Conservation (phyloP, 1,284 basidiomycete genomes). For the Retiboletus flavoniger region DNA sequence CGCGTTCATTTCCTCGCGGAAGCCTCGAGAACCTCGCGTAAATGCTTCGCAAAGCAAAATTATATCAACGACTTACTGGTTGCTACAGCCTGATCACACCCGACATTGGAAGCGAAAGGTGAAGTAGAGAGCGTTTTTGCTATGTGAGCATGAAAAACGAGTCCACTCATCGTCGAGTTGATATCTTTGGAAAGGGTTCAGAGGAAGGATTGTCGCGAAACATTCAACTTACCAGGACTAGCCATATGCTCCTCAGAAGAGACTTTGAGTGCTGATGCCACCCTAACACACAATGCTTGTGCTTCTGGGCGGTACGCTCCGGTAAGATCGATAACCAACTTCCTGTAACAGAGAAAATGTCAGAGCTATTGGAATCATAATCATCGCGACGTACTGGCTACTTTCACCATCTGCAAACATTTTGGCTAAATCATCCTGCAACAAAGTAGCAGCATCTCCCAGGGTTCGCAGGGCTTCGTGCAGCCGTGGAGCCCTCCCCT, state of each 20-base stretch:
- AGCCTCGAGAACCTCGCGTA: constrained; percentile 38
- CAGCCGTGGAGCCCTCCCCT: constrained; percentile 58
- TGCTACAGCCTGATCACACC: constrained; percentile 38
- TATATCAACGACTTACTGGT: constrained; percentile 37
- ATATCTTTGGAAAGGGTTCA: constrained; percentile 22
- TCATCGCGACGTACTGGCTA: constrained; percentile 20
- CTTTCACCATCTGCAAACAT: constrained; percentile 40
- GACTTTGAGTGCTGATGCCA: constrained; percentile 41
- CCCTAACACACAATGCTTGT: constrained; percentile 41
- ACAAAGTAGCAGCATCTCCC: constrained; percentile 52
- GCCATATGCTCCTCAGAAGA: constrained; percentile 34
- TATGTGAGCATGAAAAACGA: constrained; percentile 45
- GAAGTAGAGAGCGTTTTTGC: constrained; percentile 43
- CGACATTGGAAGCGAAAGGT: constrained; percentile 44
- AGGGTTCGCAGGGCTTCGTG: constrained; percentile 55
- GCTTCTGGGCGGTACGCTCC: constrained; percentile 49
- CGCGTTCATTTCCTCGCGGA: constrained; percentile 38
- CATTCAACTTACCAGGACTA: constrained; percentile 34
- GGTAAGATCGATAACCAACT: constrained; percentile 40
- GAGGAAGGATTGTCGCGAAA: background rate
- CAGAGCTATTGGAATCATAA: background rate
- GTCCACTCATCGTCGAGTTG: constrained; percentile 26
- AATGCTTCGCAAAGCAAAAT: constrained; percentile 3
- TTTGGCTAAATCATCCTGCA: constrained; percentile 56
- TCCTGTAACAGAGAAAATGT: constrained; percentile 35